Percentiles rank a stretch among this genome's conserved stretches.
These are phyloP conservation scores for Calocybe indica DNA, from an alignment of 768 basidiomycete genomes.

Conservation along the genomic window DNA sequence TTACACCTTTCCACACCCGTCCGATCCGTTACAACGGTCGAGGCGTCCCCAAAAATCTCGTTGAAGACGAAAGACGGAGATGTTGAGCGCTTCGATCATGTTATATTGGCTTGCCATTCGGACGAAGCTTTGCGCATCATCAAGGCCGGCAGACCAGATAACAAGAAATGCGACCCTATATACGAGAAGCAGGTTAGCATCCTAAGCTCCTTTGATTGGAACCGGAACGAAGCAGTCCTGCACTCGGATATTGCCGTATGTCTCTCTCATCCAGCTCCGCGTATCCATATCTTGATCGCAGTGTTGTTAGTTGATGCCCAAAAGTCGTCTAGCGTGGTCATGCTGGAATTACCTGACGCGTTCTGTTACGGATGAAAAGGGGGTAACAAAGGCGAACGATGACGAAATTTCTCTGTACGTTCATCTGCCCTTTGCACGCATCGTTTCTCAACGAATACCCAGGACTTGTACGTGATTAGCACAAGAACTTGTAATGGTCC, in stretches of 20 bases:
- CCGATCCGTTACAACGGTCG: conserved; percentile 25
- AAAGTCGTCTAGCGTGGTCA: conserved; percentile 55
- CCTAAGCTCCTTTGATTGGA: conserved; percentile 60
- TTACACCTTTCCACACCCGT: conserved; percentile 60
- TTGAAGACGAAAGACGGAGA: conserved; percentile 43
- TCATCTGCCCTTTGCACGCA: background rate
- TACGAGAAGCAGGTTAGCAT: conserved; percentile 43
- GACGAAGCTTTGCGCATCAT: conserved; percentile 53
- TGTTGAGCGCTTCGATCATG: conserved; percentile 52
- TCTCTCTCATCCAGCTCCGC: background rate
- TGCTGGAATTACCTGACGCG: conserved; percentile 77
- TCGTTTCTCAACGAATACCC: background rate
- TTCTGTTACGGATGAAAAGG: conserved; percentile 29
- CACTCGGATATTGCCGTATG: conserved; percentile 58
- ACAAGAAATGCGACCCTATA: conserved; percentile 27
- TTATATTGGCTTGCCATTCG: conserved; percentile 71
- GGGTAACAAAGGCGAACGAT: conserved; percentile 37
- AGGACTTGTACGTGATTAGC: conserved; percentile 37
- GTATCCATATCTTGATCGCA: too few relatives aligned
- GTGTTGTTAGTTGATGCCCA: conserved; percentile 57
- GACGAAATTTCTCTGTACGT: conserved; percentile 60
- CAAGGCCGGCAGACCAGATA: conserved; percentile 32
- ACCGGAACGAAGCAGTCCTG: conserved; percentile 57
- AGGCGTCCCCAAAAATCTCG: conserved; percentile 23
- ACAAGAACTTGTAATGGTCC: background rate